Conservation (phyloP, 179 eudicot genomes). For the Silene coronaria region DNA sequence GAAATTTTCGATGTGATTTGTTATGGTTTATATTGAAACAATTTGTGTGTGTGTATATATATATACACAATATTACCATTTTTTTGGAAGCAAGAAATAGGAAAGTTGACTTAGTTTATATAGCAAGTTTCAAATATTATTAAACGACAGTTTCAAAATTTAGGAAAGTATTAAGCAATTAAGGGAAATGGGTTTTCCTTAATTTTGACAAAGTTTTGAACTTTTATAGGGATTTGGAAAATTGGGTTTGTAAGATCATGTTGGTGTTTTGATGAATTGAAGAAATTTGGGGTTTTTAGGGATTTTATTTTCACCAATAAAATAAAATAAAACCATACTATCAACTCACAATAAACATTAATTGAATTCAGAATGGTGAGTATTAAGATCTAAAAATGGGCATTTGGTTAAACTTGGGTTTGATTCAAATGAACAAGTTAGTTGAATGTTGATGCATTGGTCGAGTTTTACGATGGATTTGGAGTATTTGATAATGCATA, state of each 20-base stretch:
- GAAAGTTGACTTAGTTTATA: constrained; percentile 19
- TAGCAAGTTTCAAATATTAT: constrained; percentile 14
- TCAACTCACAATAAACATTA: no score
- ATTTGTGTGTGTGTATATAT: no score
- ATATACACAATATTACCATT: no score
- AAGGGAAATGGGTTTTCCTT: constrained; percentile 26
- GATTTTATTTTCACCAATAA: no score
- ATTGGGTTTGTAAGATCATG: constrained; percentile 38
- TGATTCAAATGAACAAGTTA: constrained; percentile 19
- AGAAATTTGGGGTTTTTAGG: not conserved
- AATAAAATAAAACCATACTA: no score
- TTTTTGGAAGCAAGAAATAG: not conserved
- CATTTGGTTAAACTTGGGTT: constrained; percentile 33
- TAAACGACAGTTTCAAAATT: no score
- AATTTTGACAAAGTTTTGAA: constrained; percentile 19
- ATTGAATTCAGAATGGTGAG: no score
- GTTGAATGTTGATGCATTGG: constrained; percentile 13
- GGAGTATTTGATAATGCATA: constrained; percentile 21
- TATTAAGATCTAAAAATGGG: no score
- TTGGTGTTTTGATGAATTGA: not conserved
- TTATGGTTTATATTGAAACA: no score
- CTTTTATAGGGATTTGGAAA: constrained; percentile 22
- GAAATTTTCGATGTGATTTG: no score
- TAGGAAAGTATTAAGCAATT: not conserved
- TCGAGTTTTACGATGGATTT: constrained; percentile 20